phyloP scores from a whole-genome alignment of 2,329 filamentous ascomycete species.

The Pseudogymnoascus sp. region DNA sequence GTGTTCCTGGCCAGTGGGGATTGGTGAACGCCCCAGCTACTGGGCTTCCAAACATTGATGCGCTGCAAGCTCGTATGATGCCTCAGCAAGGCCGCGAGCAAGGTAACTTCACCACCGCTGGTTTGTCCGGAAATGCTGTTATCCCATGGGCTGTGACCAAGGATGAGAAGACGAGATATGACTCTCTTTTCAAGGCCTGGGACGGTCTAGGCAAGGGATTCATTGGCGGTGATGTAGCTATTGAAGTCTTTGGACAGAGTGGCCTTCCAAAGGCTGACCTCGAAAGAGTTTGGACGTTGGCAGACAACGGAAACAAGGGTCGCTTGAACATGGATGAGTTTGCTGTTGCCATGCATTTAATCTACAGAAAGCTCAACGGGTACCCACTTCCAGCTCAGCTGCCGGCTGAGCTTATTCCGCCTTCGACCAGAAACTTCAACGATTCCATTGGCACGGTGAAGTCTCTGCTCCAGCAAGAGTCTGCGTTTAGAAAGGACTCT shows the following conservation, averaged over 20 bases:
- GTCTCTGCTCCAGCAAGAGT: slow-evolving; percentile 79
- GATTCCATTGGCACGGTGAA: slow-evolving; percentile 92
- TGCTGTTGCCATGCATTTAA: slow-evolving; percentile 96
- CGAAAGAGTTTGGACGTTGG: slow-evolving; percentile 88
- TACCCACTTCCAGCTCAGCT: slow-evolving; percentile 84
- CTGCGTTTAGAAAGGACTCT: slow-evolving; percentile 78
- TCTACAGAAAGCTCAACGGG: slow-evolving; percentile 93
- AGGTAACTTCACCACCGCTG: slow-evolving; percentile 73
- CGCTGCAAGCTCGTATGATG: slow-evolving; percentile 91
- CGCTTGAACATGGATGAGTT: slow-evolving; percentile 95
- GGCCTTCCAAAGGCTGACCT: slow-evolving; percentile 84
- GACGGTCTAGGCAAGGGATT: slow-evolving; percentile 90
- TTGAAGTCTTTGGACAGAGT: slow-evolving; percentile 96
- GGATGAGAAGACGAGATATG: slow-evolving; percentile 95
- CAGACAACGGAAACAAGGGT: slow-evolving; percentile 89
- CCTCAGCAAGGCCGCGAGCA: slow-evolving; percentile 86
- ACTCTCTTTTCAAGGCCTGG: slow-evolving; percentile 91
- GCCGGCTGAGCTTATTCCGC: slow-evolving; percentile 86
- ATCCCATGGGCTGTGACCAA: slow-evolving; percentile 99
- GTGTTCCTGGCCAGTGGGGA: slow-evolving; percentile 92
- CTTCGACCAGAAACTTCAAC: slow-evolving; percentile 86
- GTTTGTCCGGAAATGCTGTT: slow-evolving; percentile 84
- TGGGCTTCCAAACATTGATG: slow-evolving; percentile 88
- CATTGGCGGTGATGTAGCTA: slow-evolving; percentile 84
- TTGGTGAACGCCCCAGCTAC: slow-evolving; percentile 87